phyloP scores from a whole-genome alignment of 2,329 filamentous ascomycete genomes.

The Aplosporella prunicola region DNA sequence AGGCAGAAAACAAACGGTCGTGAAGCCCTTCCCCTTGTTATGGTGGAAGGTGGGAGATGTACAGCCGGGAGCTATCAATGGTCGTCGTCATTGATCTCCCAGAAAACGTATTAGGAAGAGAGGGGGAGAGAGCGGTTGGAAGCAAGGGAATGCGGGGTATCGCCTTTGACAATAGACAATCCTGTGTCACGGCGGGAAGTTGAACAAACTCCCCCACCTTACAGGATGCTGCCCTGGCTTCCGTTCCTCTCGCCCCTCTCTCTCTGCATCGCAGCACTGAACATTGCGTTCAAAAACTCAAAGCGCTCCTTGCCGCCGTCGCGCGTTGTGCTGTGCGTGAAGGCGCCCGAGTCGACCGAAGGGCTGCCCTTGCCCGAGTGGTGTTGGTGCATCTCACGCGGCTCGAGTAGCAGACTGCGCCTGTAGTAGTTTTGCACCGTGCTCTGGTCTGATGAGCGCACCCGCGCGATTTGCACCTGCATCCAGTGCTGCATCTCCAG shows the following conservation, averaged over 20 bases:
- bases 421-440: conserved; percentile 64
- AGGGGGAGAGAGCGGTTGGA: not conserved
- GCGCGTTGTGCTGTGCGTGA: not conserved
- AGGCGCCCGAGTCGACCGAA: conserved; percentile 1
- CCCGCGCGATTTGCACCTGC: conserved; percentile 66
- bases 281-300: conserved; percentile 10
- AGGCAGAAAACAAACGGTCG: conserved; percentile 9
- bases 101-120: not conserved
- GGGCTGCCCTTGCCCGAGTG: conserved; percentile 9
- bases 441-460: conserved; percentile 55
- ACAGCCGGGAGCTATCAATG: conserved; percentile 1
- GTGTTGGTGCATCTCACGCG: conserved; percentile 44
- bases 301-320: conserved; percentile 4
- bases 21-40: conserved; percentile 3
- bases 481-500: conserved; percentile 92
- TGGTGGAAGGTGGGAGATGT: not conserved
- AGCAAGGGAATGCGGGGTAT: not conserved
- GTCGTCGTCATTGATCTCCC: not conserved
- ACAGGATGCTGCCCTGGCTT: too few relatives aligned
- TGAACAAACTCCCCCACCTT: conserved; percentile 6
- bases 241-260: too few relatives aligned
- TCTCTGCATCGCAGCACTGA: not conserved
- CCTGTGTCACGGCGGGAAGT: too few relatives aligned
- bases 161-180: not conserved
- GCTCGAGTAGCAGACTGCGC: conserved; percentile 76